Evolutionary conservation across 1,284 basidiomycete genomes (phyloP), one percentile per base, ranked within the genome.

Genomic region (Golubevia pallescens): DNA sequence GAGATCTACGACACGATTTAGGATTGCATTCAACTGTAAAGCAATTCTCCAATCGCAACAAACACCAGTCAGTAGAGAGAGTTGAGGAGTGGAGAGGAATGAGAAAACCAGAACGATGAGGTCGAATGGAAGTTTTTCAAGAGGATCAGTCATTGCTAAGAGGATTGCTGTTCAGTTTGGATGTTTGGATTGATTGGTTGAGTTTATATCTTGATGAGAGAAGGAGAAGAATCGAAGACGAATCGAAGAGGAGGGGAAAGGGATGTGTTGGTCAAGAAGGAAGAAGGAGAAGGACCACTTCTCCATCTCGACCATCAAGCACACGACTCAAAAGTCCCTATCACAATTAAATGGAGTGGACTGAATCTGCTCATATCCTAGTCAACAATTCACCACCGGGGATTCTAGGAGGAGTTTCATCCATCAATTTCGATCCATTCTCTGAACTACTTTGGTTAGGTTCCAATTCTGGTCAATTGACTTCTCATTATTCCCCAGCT

Each of bases 371-470:
- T 55, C 80, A 81, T 57, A 68, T 78, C 60, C 71, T 66, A 61
- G 73, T 73, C 58, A 54, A 73, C 62, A 75, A 74, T 60, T 71
- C 70, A 54, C 70, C 73, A 52, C 68, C 79, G 56, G 78, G 75
- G 62, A 66, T 74, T 16, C 75, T 72, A 21, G 74, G 74, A 57
- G 72, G 69, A 52, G 73, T 84, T 58, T 73, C 73, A 3, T 66
- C 79, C 10, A 69, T 97, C 67, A 89, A 91, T 2, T 94, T 98
- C 83, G 95, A 98, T 86, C 92, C 93, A 4, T 91, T 92, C 54
- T 92, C 93, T 1, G 95, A 97, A 86, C 90, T 92, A 13, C 87
- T 98, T 48, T 97, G 95, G 94, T 89, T 92, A 58, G 95, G 94
- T 56, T 89, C 90, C 19, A 90, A 91, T 62, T 87, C 90, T 51